A percentile compares a stretch with the other conserved stretches of the same genome.
Conservation (phyloP, 225 moss, liverwort and hornwort genomes). For the Takakia lepidozioides region DNA sequence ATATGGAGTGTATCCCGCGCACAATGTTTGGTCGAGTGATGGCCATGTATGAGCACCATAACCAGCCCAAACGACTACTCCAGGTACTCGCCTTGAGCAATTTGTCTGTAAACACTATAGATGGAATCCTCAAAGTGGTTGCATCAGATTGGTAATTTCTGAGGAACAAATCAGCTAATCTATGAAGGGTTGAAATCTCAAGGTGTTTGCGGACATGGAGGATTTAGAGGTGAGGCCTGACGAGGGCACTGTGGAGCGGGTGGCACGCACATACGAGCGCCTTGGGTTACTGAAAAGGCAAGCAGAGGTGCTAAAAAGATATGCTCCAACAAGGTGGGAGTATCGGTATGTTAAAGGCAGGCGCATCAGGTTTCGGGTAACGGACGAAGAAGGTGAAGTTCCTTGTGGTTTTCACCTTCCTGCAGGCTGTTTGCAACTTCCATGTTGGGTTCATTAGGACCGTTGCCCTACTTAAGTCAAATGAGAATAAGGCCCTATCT, state of each 20-base stretch:
- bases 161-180: background rate
- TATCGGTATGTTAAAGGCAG: slow-evolving; percentile 24
- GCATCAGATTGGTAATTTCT: background rate
- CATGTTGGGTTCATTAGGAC: too few relatives aligned
- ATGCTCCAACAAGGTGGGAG: slow-evolving; percentile 26
- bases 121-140: too few relatives aligned
- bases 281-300: slow-evolving; percentile 45
- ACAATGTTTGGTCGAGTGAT: slow-evolving; percentile 68
- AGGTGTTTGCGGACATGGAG: slow-evolving; percentile 65
- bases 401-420: too few relatives aligned
- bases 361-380: too few relatives aligned
- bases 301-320: slow-evolving; percentile 16
- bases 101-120: too few relatives aligned
- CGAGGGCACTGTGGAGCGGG: slow-evolving; percentile 31
- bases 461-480: too few relatives aligned
- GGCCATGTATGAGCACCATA: slow-evolving; percentile 78
- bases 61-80: slow-evolving; percentile 62
- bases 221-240: slow-evolving; percentile 46
- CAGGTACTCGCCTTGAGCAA: slow-evolving; percentile 65
- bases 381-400: too few relatives aligned
- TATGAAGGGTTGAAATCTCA: background rate
- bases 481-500: too few relatives aligned
- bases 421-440: too few relatives aligned
- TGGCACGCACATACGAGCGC: slow-evolving; percentile 30
- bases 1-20: slow-evolving; percentile 74